phyloP scores from a whole-genome alignment of 2,329 filamentous ascomycete genomes.

The Polychaeton citri region DNA sequence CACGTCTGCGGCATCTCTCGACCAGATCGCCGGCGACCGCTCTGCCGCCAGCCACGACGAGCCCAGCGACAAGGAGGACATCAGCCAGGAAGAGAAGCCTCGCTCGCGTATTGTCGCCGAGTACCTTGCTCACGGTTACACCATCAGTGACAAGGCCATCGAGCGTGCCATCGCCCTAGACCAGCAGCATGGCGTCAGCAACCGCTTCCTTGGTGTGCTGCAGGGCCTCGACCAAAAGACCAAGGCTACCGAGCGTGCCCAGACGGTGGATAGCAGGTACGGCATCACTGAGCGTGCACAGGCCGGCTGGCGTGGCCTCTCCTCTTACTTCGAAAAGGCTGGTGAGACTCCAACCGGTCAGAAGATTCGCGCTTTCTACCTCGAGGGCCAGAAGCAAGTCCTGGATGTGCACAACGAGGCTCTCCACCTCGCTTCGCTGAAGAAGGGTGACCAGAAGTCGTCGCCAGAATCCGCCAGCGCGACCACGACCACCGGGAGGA shows the following conservation, averaged over 20 bases:
- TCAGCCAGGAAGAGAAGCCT: conserved; percentile 94
- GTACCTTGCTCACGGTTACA: conserved; percentile 91
- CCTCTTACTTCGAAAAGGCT: conserved; percentile 92
- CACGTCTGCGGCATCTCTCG: conserved; percentile 53
- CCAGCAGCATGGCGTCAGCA: conserved; percentile 73
- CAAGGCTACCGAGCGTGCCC: conserved; percentile 76
- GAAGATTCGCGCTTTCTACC: conserved; percentile 80
- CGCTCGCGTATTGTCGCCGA: conserved; percentile 86
- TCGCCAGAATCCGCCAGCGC: conserved; percentile 28
- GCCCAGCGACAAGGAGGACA: conserved; percentile 48
- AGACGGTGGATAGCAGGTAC: conserved; percentile 72
- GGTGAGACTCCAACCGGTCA: conserved; percentile 74
- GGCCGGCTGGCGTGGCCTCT: conserved; percentile 52
- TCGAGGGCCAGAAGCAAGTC: conserved; percentile 72
- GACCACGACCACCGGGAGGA: conserved; percentile 17
- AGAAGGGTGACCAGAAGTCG: conserved; percentile 40
- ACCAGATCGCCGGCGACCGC: conserved; percentile 49
- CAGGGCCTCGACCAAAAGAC: conserved; percentile 69
- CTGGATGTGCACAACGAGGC: conserved; percentile 90
- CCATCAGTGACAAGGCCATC: conserved; percentile 63
- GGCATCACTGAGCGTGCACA: conserved; percentile 63
- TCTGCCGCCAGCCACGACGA: conserved; percentile 38
- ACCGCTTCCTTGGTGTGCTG: conserved; percentile 65
- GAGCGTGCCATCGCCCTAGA: conserved; percentile 78
- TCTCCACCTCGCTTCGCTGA: conserved; percentile 72